Evolutionary conservation across 208 protist genomes (phyloP).

Genomic region (Leptomonas seymouri): DNA sequence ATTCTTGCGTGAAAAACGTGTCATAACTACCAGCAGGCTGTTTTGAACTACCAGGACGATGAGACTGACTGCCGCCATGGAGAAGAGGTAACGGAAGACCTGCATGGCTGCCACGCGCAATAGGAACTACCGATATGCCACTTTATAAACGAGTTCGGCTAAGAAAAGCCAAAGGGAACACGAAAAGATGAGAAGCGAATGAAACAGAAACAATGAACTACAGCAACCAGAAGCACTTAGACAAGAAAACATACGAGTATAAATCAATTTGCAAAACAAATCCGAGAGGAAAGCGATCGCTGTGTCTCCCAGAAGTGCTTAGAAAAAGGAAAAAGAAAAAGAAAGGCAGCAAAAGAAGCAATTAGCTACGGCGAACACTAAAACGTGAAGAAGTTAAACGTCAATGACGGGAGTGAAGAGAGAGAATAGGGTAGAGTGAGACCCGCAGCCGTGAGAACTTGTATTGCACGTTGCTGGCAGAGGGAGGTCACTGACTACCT

Average conservation of each 20-base stretch:
- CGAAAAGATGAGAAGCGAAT: neutral
- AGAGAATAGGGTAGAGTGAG: no score
- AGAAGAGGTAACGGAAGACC: conserved; percentile 20
- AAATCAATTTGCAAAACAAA: neutral
- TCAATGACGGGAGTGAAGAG: no score
- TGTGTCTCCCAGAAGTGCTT: no score
- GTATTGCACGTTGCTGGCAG: no score
- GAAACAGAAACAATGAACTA: neutral
- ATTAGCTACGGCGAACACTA: no score
- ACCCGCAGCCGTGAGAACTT: no score
- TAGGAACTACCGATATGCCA: conserved; percentile 1
- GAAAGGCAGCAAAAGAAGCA: no score
- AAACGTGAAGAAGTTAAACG: no score
- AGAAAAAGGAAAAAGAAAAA: no score
- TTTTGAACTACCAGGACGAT: conserved; percentile 81
- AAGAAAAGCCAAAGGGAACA: neutral
- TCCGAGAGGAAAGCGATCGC: no score
- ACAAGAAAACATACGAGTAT: neutral
- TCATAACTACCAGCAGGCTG: conserved; percentile 74
- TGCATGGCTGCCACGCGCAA: conserved; percentile 2
- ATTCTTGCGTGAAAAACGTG: conserved; percentile 57
- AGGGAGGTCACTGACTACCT: no score
- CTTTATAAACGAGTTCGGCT: no score
- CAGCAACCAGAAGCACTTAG: neutral
- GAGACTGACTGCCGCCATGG: conserved; percentile 58